Percentiles rank a stretch among this genome's conserved stretches.
Conservation (phyloP, 495 filamentous ascomycete species). For the Annulohypoxylon maeteangense region DNA sequence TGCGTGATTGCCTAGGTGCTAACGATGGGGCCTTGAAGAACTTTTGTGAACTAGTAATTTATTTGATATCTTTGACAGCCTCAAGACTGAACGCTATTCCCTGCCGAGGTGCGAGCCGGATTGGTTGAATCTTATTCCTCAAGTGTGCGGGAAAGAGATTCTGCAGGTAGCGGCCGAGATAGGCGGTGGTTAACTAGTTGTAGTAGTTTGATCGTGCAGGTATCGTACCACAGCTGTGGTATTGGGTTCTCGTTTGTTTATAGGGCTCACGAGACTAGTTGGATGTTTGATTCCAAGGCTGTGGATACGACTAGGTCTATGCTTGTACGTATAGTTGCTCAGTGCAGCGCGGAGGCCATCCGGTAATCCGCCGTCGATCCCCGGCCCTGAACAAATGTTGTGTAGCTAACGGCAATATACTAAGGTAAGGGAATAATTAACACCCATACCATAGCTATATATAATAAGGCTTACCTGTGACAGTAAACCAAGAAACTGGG, state of each 20-base stretch:
- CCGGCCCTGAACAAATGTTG: background rate
- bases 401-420: background rate
- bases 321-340: background rate
- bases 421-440: background rate
- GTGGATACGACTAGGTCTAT: conserved; percentile 8
- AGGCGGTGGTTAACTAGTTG: background rate
- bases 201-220: background rate
- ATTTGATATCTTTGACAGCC: background rate
- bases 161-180: conserved; percentile 11
- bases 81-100: background rate
- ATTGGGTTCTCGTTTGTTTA: background rate
- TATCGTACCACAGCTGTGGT: background rate
- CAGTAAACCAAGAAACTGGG: background rate
- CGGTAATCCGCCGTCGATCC: background rate
- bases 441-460: background rate
- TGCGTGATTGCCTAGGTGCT: background rate
- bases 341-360: background rate
- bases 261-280: background rate
- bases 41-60: background rate
- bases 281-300: background rate
- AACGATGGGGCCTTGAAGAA: background rate
- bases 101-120: conserved; percentile 7
- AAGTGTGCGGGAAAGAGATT: background rate
- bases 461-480: background rate
- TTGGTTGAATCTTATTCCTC: background rate